A percentile compares a stretch with the other conserved stretches of the same genome.
Conservation (phyloP, 2,329 filamentous ascomycete species). For the Cladosporium sp. region DNA sequence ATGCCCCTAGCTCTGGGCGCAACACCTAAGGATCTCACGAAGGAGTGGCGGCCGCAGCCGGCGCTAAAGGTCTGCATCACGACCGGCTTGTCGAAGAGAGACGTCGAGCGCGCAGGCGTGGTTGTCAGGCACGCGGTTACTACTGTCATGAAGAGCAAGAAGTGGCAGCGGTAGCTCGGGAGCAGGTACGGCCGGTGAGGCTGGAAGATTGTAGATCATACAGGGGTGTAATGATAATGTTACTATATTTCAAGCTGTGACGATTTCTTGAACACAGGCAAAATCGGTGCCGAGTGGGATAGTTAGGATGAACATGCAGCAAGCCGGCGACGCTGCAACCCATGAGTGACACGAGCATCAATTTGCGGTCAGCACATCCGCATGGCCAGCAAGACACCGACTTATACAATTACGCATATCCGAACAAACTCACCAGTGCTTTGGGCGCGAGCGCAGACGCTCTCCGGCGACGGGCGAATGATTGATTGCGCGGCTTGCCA, state of each 20-base stretch:
- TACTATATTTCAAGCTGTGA: background rate
- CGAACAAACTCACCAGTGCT: too few species aligned
- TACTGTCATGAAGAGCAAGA: constrained; percentile 64
- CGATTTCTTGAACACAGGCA: too few species aligned
- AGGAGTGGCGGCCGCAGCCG: constrained; percentile 62
- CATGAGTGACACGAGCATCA: too few species aligned
- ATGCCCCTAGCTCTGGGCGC: constrained; percentile 57
- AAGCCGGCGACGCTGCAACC: too few species aligned
- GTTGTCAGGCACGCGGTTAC: constrained; percentile 88
- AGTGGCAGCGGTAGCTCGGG: constrained; percentile 23
- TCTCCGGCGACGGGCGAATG: too few species aligned
- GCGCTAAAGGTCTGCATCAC: constrained; percentile 90
- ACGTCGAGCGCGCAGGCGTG: constrained; percentile 88
- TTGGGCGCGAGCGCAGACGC: too few species aligned
- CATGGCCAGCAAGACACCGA: too few species aligned
- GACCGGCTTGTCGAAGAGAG: constrained; percentile 81
- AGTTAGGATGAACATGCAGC: too few species aligned
- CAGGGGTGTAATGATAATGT: constrained; percentile 1
- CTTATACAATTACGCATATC: too few species aligned
- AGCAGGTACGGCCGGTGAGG: background rate
- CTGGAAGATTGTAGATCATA: background rate
- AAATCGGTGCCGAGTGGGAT: too few species aligned
- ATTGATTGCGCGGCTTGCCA: too few species aligned
- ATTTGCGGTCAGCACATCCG: too few species aligned
- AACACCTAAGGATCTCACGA: constrained; percentile 55